A percentile compares a stretch with the other conserved stretches of the same genome.
Conservation (phyloP, 108 stramenopile genomes). For the Chaetoceros tenuissimus region DNA sequence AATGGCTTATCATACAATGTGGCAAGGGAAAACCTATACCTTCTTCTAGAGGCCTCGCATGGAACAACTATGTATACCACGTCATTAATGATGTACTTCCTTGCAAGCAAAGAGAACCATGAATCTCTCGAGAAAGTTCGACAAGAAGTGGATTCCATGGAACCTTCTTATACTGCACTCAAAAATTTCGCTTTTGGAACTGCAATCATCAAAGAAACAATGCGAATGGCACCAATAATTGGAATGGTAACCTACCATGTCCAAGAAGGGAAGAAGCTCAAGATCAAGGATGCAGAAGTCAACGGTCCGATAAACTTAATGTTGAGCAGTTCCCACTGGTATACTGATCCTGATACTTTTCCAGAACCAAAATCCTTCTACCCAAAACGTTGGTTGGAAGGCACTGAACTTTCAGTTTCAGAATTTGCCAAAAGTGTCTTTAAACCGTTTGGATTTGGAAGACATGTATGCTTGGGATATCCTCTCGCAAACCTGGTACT, state of each 20-base stretch:
- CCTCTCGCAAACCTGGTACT: slow-evolving; percentile 13
- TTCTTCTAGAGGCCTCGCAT: slow-evolving; percentile 13
- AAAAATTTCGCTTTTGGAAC: background rate
- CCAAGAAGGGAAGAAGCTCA: too few relatives aligned
- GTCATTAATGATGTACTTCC: slow-evolving; percentile 5
- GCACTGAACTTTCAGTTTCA: slow-evolving; percentile 1
- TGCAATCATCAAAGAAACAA: slow-evolving; percentile 3
- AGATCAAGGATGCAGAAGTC: too few relatives aligned
- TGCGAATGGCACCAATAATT: slow-evolving; percentile 1
- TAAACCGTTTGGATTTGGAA: slow-evolving; percentile 15
- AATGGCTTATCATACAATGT: background rate
- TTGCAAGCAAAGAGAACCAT: background rate
- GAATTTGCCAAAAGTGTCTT: slow-evolving; percentile 6
- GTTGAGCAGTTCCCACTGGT: background rate
- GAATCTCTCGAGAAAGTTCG: background rate
- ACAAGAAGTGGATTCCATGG: background rate
- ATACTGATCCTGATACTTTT: background rate
- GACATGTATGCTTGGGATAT: slow-evolving; percentile 18
- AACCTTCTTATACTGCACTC: slow-evolving; percentile 1
- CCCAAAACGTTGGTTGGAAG: slow-evolving; percentile 6
- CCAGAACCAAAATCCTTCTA: slow-evolving; percentile 1
- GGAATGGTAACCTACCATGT: too few relatives aligned
- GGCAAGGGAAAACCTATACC: slow-evolving; percentile 3
- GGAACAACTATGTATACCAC: slow-evolving; percentile 14
- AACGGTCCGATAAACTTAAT: too few relatives aligned